phyloP scores from a whole-genome alignment of 306 rosid species.

The Pueraria montana region DNA sequence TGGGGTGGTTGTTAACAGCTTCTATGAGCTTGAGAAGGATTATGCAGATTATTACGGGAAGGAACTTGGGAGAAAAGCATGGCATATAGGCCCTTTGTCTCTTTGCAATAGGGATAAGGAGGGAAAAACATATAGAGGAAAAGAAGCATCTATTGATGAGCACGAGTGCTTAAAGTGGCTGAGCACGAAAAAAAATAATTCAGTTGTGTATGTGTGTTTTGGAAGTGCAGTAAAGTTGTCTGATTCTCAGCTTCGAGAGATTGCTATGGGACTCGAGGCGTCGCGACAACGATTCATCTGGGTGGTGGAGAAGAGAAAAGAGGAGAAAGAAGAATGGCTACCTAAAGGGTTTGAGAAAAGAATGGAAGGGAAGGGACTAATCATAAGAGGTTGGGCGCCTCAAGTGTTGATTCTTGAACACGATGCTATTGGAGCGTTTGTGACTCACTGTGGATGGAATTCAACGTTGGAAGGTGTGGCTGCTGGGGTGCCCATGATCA shows the following conservation, averaged over 20 bases:
- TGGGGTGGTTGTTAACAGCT: conserved; percentile 55
- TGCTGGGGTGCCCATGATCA: conserved; percentile 57
- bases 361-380: conserved; percentile 51
- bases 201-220: conserved; percentile 67
- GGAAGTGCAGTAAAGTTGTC: conserved; percentile 51
- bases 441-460: conserved; percentile 66
- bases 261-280: conserved; percentile 65
- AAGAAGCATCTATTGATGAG: conserved; percentile 12
- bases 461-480: conserved; percentile 57
- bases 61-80: conserved; percentile 45
- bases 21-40: conserved; percentile 36
- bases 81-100: conserved; percentile 61
- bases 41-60: conserved; percentile 33
- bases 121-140: conserved; percentile 20
- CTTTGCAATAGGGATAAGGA: conserved; percentile 21
- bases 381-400: conserved; percentile 63
- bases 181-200: conserved; percentile 37
- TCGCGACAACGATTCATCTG: conserved; percentile 58
- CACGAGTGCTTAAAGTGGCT: conserved; percentile 50
- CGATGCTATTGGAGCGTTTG: conserved; percentile 49
- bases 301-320: conserved; percentile 50
- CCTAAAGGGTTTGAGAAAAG: conserved; percentile 59
- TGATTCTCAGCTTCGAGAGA: conserved; percentile 62
- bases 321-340: conserved; percentile 42
- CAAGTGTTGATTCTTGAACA: conserved; percentile 58